Evolutionary conservation across 331 rosid species (phyloP).

Genomic region (Malus hybrid): DNA sequence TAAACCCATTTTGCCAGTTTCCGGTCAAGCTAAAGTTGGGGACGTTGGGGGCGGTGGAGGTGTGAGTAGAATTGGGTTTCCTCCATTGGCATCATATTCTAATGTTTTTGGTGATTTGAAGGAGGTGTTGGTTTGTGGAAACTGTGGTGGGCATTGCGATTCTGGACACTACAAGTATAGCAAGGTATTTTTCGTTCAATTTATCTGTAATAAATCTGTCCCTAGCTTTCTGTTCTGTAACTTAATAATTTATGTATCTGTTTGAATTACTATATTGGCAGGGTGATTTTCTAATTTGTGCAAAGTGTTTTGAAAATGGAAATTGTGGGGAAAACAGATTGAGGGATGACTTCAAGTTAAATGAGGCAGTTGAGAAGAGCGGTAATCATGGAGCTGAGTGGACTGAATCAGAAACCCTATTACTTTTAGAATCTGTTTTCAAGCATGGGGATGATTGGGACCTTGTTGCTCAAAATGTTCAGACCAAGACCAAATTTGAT

Average conservation of each 20-base stretch:
- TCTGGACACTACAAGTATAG: constrained; percentile 46
- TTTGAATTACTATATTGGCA: constrained; percentile 29
- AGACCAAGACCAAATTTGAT: constrained; percentile 69
- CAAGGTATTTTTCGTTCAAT: constrained; percentile 34
- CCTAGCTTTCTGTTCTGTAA: neutral
- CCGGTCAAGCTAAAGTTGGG: constrained; percentile 22
- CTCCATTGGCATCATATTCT: constrained; percentile 58
- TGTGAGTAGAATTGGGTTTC: constrained; percentile 36
- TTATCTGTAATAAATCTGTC: neutral
- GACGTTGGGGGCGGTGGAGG: constrained; percentile 3
- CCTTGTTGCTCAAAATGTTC: constrained; percentile 68
- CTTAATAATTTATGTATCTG: neutral
- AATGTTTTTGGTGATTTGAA: constrained; percentile 52
- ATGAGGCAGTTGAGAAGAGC: constrained; percentile 34
- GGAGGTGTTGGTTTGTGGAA: constrained; percentile 47
- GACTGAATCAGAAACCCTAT: constrained; percentile 84
- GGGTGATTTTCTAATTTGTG: constrained; percentile 56
- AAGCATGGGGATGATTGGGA: constrained; percentile 98
- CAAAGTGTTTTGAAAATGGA: constrained; percentile 58
- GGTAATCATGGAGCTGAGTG: constrained; percentile 39
- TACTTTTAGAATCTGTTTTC: constrained; percentile 85
- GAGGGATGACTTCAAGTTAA: constrained; percentile 45
- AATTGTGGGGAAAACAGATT: constrained; percentile 61
- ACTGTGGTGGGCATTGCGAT: constrained; percentile 46
- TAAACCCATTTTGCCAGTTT: constrained; percentile 57